These are phyloP conservation scores for Naganishia sp. DNA, from an alignment of 1,284 basidiomycete genomes.

Conservation along the genomic window DNA sequence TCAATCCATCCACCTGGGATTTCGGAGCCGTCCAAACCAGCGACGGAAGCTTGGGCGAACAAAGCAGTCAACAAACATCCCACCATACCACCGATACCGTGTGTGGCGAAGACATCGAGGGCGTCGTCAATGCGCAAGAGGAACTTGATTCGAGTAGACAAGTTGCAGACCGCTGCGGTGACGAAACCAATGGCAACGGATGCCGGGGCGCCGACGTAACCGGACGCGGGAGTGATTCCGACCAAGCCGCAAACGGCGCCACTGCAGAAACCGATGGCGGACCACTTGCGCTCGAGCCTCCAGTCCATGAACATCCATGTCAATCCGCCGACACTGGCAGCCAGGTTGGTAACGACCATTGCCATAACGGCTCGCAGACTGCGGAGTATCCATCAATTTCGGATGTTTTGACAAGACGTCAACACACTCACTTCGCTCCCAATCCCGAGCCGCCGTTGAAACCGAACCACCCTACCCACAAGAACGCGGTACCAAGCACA, in stretches of 20 bases:
- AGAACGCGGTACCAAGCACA: conserved; percentile 85
- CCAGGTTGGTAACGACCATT: conserved; percentile 88
- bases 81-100: conserved; percentile 82
- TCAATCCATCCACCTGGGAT: conserved; percentile 84
- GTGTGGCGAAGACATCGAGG: conserved; percentile 75
- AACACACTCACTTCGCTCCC: conserved; percentile 16
- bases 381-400: conserved; percentile 55
- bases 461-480: conserved; percentile 99
- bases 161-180: conserved; percentile 83
- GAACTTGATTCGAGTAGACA: conserved; percentile 86
- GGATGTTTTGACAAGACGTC: neutral
- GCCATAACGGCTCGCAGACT: conserved; percentile 87
- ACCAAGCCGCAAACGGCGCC: conserved; percentile 70
- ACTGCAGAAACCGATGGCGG: conserved; percentile 91
- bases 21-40: conserved; percentile 70
- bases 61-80: conserved; percentile 69
- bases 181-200: conserved; percentile 74
- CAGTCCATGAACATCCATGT: conserved; percentile 97
- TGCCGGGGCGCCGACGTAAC: conserved; percentile 77
- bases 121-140: conserved; percentile 66
- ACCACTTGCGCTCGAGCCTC: conserved; percentile 89
- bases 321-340: conserved; percentile 79
- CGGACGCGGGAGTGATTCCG: conserved; percentile 84
- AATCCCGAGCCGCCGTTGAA: conserved; percentile 73
- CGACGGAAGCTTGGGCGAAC: conserved; percentile 84